Base-by-base conservation (phyloP, 352 stramenopile genomes). In the Peronospora destructor region DNA sequence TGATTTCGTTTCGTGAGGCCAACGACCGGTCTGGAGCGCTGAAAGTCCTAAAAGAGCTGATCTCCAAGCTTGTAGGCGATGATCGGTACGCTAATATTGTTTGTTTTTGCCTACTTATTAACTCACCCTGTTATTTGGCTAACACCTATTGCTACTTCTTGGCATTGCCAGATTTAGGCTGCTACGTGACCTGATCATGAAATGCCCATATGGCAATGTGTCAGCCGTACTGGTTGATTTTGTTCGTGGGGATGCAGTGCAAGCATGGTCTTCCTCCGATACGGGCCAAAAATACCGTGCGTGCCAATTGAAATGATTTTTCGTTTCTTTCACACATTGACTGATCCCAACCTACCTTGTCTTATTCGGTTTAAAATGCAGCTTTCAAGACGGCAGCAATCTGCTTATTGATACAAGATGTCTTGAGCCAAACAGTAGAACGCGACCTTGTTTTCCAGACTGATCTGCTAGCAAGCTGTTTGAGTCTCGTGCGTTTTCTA, bases 141-240 rank as follows among this genome's bases (percentile, higher is more conserved):
- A 29, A 35, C 28, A 19, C 6, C 13, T 30, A 36, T n/a, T 44
- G 7, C 40, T 49, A 11, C 49, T 36, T 26, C 23, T 8, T 53
- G 2, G 2, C 23, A 41, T 13, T 38, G 4, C 14, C 34, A 85
- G 78, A 7, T 86, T 89, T 45, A 64, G 37, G 40, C 23, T 87
- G 29, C 50, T 87, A 10, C 51, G 41, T n/a, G 38, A 35, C 12
- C 33, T 91, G 11, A 45, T 64, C 3, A 44, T 77, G 11, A 66
- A 72, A 29, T 91, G 80, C 35, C 80, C 77, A 2, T 91, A 89
- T 46, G 77, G 67, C 7, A 91, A 91, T 14, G 73, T 87, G 10
- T 52, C 59, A 8, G 80, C 80, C 4, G 64, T 84, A 13, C 40
- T 91, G 12, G 45, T 91, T 6, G 80, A 91, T 62, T 66, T 65